Evolutionary conservation across 805 yeast genomes (phyloP), one percentile per base, ranked within the genome.

Genomic region (Ogataea siamensis): DNA sequence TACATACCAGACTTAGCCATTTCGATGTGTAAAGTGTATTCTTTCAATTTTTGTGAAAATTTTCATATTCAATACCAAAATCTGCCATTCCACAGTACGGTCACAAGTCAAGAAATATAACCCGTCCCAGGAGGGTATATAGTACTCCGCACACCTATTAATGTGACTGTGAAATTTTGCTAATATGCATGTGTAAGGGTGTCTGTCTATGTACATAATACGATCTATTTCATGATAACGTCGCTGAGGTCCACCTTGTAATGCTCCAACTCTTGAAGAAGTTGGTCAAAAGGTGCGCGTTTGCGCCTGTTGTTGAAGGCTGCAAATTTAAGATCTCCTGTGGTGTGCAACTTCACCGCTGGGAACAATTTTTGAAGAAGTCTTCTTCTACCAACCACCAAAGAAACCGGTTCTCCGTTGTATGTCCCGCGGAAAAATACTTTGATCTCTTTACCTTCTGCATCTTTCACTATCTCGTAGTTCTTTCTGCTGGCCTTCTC

Each of bases 1-100:
- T 37, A 76, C 82, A 70, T 76, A 76, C 82, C 83, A 63, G 81
- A 73, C 67, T 70, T 76, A 73, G 78, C 81, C 83, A 77, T 77
- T 69, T 57, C 55, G 52, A 30, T 37, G 32, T 30, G 33, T 29
- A 37, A 37, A 30, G 28, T 32, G 28, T 28, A 32, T 22, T 32
- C 30, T 28, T 38, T 33, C 28, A 30, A 16, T 27, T 33, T 27
- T 35, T 23, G 38, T 40, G 43, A 40, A 40, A 40, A 40, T 40
- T 40, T 40, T 40, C 43, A 34, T 15, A 28, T 30, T 34, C 33
- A 24, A 17, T 33, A 21, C 40, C 31, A 6, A 22, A 6, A 24
- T 28, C 41, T 43, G 32, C 25, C 32, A 43, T 22, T 17, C 14
- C 5, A 6, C 7, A 12, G 13, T 7, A 9, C 32, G 37, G 46